Base-by-base conservation (phyloP, 1,284 basidiomycete genomes). In the Heterobasidion parviporum region DNA sequence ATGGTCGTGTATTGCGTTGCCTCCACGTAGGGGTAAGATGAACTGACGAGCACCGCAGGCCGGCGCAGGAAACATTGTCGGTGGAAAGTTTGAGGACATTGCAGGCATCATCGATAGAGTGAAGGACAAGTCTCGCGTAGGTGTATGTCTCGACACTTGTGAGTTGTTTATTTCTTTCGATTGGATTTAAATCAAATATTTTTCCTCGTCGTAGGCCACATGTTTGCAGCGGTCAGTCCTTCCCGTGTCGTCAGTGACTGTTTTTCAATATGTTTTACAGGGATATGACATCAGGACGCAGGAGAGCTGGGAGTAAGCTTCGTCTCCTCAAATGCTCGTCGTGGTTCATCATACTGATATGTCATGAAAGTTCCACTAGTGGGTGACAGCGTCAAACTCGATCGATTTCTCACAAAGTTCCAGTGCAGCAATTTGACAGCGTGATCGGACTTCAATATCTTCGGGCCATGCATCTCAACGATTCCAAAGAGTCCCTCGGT, bases 111-210 rank as follows among this genome's bases (percentile, higher is more conserved):
- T 95, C 45, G 67, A 72, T 0, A 72, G 75, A n/a, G 87, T 94
- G 1, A 73, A 84, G 5, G 82, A 94, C 66, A 93, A 92, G 69
- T 69, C 71, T 0, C 72, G 92, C 38, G 82, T 94, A 0, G 87
- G 90, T 0, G 84, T 94, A 1, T 94, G 92, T 68, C 71, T 95
- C 55, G 92, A 95, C 70, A 94, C 92, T 0, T 94, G 26, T 26
- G 26, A 26, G 26, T 26, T 26, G 92, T 83, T 60, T 64, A 14
- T 14, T 48, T 15, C 50, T 20, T 32, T 32, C 47, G 9, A 1
- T 43, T 57, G 2, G 57, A 32, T 9, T 58, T 57, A 54, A 60
- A 9, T 48, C 52, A 14, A 44, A 14, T 5, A 6, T 36, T 41
- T 51, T 0, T 36, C 10, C n/a, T n/a, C 10, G 6, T 32, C 14